phyloP scores from a whole-genome alignment of 2,329 filamentous ascomycete genomes.

The Zymoseptoria brevis region DNA sequence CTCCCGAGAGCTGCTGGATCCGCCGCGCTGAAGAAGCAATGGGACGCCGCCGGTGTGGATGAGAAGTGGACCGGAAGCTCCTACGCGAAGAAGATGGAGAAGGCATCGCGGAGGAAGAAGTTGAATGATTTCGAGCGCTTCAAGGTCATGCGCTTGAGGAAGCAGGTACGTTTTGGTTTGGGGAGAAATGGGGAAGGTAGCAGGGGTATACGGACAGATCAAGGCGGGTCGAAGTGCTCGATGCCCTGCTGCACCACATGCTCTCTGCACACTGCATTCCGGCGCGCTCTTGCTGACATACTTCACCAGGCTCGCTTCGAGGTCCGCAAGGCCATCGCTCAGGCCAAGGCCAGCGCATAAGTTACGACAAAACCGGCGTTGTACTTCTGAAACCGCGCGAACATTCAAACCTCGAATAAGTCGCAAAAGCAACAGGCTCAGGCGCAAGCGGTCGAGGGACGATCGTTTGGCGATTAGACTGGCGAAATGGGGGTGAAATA shows the following conservation, averaged over 20 bases:
- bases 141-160: slow-evolving; percentile 99
- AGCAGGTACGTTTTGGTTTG: slow-evolving; percentile 64
- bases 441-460: slow-evolving; percentile 4
- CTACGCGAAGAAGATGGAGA: slow-evolving; percentile 89
- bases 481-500: slow-evolving; percentile 20
- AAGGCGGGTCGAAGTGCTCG: not conserved
- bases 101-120: slow-evolving; percentile 76
- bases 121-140: slow-evolving; percentile 99
- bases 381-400: slow-evolving; percentile 6
- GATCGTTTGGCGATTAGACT: slow-evolving; percentile 10
- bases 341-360: slow-evolving; percentile 66
- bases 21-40: slow-evolving; percentile 74
- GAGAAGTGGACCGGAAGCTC: slow-evolving; percentile 83
- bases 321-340: slow-evolving; percentile 91
- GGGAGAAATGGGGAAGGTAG: not conserved
- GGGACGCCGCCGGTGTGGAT: slow-evolving; percentile 88
- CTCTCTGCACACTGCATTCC: not conserved
- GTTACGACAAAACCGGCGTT: slow-evolving; percentile 6
- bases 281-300: not conserved
- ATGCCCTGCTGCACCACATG: not conserved
- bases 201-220: not conserved
- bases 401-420: slow-evolving; percentile 12
- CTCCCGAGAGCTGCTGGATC: slow-evolving; percentile 79
- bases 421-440: slow-evolving; percentile 9
- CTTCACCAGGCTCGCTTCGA: slow-evolving; percentile 68